Conservation (phyloP, 1,284 basidiomycete species). For the Cystobasidium sp. region DNA sequence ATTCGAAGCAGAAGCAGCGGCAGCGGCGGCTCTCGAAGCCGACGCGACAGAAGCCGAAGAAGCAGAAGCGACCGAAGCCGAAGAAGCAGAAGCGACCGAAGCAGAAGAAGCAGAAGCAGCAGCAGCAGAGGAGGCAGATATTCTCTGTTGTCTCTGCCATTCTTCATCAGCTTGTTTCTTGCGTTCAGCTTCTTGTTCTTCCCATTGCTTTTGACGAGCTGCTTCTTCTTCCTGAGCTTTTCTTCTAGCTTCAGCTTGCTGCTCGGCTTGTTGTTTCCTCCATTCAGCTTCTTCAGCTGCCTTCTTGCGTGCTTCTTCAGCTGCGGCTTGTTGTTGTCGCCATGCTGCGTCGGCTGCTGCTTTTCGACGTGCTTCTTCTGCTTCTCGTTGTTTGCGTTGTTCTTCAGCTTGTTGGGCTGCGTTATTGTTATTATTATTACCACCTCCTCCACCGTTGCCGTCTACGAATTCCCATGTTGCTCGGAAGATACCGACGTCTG, state of each 20-base stretch:
- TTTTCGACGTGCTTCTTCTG: background rate
- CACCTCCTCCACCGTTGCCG: background rate
- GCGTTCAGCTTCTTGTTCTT: no score
- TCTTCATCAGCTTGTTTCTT: no score
- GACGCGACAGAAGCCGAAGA: background rate
- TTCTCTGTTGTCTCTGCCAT: background rate
- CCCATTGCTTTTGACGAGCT: no score
- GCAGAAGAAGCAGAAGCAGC: background rate
- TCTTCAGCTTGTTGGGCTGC: background rate
- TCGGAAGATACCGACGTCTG: conserved; percentile 15
- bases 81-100: background rate
- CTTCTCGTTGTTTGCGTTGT: background rate
- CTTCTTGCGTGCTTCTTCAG: no score
- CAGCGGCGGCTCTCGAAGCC: background rate
- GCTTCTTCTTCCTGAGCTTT: no score
- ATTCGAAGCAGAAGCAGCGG: no score
- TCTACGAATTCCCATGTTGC: conserved; percentile 21
- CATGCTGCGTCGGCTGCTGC: background rate
- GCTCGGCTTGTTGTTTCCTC: no score
- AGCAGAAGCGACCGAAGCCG: background rate
- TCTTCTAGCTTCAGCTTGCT: no score
- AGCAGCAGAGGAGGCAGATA: background rate
- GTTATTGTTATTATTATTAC: background rate
- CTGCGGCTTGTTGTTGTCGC: no score
- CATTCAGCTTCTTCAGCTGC: no score